A percentile compares a stretch with the other conserved stretches of the same genome.
phyloP scores from a whole-genome alignment of 805 yeast species.

The Metschnikowia shivogae region DNA sequence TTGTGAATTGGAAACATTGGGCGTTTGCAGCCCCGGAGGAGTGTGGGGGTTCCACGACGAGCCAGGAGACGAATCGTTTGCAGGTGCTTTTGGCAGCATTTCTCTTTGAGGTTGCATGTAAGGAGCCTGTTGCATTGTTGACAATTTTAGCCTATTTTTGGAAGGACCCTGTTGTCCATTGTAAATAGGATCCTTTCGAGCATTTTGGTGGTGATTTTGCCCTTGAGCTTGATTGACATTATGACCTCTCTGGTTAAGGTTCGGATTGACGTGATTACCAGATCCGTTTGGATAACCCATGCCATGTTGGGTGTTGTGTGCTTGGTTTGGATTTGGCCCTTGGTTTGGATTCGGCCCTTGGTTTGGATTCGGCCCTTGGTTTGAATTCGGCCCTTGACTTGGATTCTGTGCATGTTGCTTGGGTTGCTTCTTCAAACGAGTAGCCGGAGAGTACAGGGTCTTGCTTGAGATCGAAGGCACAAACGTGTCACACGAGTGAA shows the following conservation, averaged over 20 bases:
- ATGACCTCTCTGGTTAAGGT: too few species aligned
- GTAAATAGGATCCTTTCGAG: constrained; percentile 1
- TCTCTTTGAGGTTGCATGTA: background rate
- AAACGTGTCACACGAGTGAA: constrained; percentile 31
- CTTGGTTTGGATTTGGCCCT: background rate
- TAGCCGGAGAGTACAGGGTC: constrained; percentile 31
- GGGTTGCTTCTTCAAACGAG: constrained; percentile 25
- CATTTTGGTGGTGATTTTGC: background rate
- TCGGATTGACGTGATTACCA: too few species aligned
- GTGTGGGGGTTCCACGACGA: constrained; percentile 3
- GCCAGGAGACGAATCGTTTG: background rate
- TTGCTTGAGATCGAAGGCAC: constrained; percentile 31
- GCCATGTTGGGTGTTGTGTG: too few species aligned
- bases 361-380: background rate
- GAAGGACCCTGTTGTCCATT: background rate
- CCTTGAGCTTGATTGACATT: background rate
- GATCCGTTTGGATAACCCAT: too few species aligned
- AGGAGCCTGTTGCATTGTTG: background rate
- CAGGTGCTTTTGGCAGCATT: background rate
- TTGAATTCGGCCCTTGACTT: too few species aligned
- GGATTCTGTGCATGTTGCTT: background rate
- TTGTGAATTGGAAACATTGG: constrained; percentile 6
- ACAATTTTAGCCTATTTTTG: background rate
- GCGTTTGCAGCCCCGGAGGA: background rate
- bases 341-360: too few species aligned